Conservation (phyloP, 192 early-diverging fungal species). For the Podila minutissima region DNA sequence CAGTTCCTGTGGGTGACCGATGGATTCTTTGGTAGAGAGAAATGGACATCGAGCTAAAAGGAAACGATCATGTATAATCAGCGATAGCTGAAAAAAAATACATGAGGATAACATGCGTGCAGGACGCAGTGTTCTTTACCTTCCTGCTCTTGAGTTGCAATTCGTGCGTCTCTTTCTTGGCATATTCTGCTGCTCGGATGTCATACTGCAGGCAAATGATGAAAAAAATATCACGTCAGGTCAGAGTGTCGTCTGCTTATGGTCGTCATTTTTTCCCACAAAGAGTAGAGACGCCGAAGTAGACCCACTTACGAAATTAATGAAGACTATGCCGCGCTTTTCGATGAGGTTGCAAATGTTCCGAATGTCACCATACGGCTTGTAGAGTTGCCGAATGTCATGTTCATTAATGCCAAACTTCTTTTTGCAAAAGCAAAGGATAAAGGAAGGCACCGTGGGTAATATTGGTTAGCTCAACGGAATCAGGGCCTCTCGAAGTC, state of each 20-base stretch:
- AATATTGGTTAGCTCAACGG: too few species aligned
- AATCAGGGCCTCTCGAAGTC: not conserved
- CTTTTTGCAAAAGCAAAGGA: not conserved
- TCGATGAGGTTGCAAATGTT: slow-evolving; percentile 60
- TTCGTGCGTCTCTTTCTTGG: slow-evolving; percentile 46
- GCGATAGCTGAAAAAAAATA: not conserved
- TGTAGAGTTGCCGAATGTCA: not conserved
- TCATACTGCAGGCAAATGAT: slow-evolving; percentile 37
- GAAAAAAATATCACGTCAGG: not conserved
- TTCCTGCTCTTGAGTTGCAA: slow-evolving; percentile 39
- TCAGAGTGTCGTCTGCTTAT: not conserved
- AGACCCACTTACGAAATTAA: slow-evolving; percentile 58
- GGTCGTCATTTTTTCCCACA: too few species aligned
- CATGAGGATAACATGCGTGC: not conserved
- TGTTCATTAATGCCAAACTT: not conserved
- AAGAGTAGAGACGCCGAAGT: not conserved
- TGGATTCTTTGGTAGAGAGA: not conserved
- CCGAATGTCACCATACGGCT: slow-evolving; percentile 61
- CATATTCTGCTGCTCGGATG: slow-evolving; percentile 52
- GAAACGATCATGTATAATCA: not conserved
- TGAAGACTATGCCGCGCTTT: slow-evolving; percentile 60
- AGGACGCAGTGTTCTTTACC: slow-evolving; percentile 4
- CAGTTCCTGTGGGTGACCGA: not conserved
- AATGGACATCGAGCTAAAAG: not conserved
- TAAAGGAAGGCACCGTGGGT: not conserved